Base-by-base conservation (phyloP, 2,329 filamentous ascomycete genomes). In the Aulographum hederae region DNA sequence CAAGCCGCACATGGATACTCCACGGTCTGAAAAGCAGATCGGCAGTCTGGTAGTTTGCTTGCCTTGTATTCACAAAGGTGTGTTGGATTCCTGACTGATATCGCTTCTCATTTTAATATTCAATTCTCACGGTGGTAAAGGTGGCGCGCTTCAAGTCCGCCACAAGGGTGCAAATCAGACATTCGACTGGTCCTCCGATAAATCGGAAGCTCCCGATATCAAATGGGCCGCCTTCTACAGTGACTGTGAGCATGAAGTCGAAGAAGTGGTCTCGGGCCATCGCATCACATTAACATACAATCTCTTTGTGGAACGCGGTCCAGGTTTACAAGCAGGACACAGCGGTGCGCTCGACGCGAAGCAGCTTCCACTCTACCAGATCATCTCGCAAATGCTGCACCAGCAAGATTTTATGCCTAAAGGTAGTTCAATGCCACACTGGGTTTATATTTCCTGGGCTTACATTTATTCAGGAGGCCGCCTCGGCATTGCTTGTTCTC, bases 211-310 rank as follows among this genome's bases (percentile, higher is more conserved):
- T n/a, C n/a, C n/a, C n/a, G n/a, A n/a, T n/a, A 41, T 56, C 30
- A 41, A 52, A 15, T 69, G 63, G 63, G 60, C 60, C 0, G 63
- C 65, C 0, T 69, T 69, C 46, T 64, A 64, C 40, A 53, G 54
- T 33, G 61, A 67, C 41, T 67, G 61, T 38, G 57, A 66, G 36
- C 64, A 68, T 32, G 61, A 68, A 37, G 57, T 68, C 2, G 40
- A 58, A 0, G 53, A 60, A 11, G 57, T 74, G 4, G 62, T 48
- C 0, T 39, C 47, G 1, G 67, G 68, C 0, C 54, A 73, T 34
- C 60, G 65, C 0, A 37, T 74, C 12, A 73, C 65, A 0, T 43
- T 75, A 15, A 73, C 67, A 0, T 73, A 74, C 47, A 73, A 73
- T 35, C 48, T 75, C 2, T 69, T 57, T 37, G 26, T 28, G 6